Conservation (phyloP, 164 flowering plant species). For the Aristolochia contorta region DNA sequence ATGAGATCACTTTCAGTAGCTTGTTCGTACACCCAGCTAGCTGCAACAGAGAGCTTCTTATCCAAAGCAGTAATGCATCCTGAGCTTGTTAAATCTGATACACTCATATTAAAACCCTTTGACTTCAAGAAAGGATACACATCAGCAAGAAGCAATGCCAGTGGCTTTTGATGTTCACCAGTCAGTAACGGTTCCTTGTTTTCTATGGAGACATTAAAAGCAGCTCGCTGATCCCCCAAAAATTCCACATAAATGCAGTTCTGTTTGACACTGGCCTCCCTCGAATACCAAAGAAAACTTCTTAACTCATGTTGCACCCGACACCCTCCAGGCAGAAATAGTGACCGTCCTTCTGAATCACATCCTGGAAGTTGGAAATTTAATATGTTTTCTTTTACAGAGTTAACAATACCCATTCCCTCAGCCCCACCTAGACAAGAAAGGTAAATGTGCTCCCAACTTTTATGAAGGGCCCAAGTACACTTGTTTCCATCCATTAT, state of each 20-base stretch:
- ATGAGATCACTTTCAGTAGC: slow-evolving; percentile 52
- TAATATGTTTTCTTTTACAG: slow-evolving; percentile 32
- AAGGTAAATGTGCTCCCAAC: slow-evolving; percentile 88
- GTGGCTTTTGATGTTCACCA: slow-evolving; percentile 10
- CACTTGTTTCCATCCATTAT: slow-evolving; percentile 53
- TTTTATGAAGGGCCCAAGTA: slow-evolving; percentile 64
- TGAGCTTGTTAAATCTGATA: neutral
- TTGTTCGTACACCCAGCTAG: slow-evolving; percentile 78
- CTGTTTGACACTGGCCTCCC: slow-evolving; percentile 49
- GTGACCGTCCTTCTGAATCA: slow-evolving; percentile 18
- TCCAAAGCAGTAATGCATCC: neutral
- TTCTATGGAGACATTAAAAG: slow-evolving; percentile 16
- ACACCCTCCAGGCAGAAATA: slow-evolving; percentile 89
- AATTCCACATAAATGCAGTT: slow-evolving; percentile 69
- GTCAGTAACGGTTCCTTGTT: neutral
- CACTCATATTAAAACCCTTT: neutral
- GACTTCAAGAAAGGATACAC: slow-evolving; percentile 25
- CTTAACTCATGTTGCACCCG: slow-evolving; percentile 49
- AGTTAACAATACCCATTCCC: slow-evolving; percentile 39
- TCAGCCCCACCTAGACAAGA: slow-evolving; percentile 66
- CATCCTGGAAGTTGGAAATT: slow-evolving; percentile 9
- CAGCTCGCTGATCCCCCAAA: slow-evolving; percentile 52
- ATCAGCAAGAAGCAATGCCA: slow-evolving; percentile 13
- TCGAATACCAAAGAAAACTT: slow-evolving; percentile 41
- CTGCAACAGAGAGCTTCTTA: slow-evolving; percentile 65